phyloP scores from a whole-genome alignment of 2,329 filamentous ascomycete species.

The Phialophora expanda region DNA sequence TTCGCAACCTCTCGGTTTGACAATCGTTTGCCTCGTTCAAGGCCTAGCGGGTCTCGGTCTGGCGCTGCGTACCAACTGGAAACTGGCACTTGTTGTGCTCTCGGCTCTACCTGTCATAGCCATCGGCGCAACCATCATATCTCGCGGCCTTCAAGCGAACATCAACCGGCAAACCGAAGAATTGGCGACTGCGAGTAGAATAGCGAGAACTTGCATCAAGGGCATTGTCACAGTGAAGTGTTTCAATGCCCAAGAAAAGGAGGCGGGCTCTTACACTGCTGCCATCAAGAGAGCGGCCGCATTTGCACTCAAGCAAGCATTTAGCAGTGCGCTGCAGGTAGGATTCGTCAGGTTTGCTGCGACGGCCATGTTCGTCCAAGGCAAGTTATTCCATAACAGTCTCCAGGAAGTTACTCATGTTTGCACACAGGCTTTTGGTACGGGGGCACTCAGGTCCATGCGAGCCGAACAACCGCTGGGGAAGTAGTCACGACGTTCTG shows the following conservation, averaged over 20 bases:
- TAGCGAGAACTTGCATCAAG: slow-evolving; percentile 69
- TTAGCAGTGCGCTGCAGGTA: slow-evolving; percentile 72
- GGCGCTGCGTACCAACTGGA: slow-evolving; percentile 81
- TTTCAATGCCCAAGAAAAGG: slow-evolving; percentile 75
- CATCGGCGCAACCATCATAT: slow-evolving; percentile 64
- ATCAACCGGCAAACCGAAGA: slow-evolving; percentile 72
- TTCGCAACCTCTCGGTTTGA: slow-evolving; percentile 77
- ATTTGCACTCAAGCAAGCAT: slow-evolving; percentile 71
- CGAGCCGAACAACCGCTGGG: slow-evolving; percentile 64
- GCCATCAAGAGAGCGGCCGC: slow-evolving; percentile 64
- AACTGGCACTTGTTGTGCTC: slow-evolving; percentile 78
- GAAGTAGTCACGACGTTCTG: slow-evolving; percentile 85
- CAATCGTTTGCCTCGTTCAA: slow-evolving; percentile 68
- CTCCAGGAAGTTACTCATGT: slow-evolving; percentile 6
- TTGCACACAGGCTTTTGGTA: slow-evolving; percentile 75
- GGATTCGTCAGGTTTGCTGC: slow-evolving; percentile 75
- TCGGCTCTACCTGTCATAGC: slow-evolving; percentile 72
- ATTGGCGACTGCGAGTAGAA: slow-evolving; percentile 73
- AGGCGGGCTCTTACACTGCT: slow-evolving; percentile 68
- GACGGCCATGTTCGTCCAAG: slow-evolving; percentile 76
- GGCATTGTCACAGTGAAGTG: slow-evolving; percentile 86
- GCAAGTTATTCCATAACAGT: slow-evolving; percentile 22
- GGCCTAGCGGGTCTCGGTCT: slow-evolving; percentile 69
- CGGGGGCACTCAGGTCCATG: slow-evolving; percentile 70
- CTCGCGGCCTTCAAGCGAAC: slow-evolving; percentile 65